Conservation (phyloP, 1,139 yeast genomes). For the Lodderomyces jiufengensis region DNA sequence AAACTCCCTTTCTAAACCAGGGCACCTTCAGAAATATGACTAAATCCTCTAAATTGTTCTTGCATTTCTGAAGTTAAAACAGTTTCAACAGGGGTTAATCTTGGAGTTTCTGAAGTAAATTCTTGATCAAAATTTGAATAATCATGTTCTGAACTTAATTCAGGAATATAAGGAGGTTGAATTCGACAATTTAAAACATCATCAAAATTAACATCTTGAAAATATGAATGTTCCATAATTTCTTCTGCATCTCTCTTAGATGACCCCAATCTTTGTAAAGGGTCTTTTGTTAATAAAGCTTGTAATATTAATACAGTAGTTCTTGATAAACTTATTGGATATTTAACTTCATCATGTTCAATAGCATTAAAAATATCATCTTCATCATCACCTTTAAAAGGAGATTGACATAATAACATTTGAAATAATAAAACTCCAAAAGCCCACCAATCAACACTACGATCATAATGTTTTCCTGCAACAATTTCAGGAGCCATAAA, state of each 20-base stretch:
- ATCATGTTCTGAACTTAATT: slow-evolving; percentile 81
- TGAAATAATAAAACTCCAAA: slow-evolving; percentile 94
- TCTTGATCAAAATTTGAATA: slow-evolving; percentile 92
- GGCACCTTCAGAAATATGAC: slow-evolving; percentile 75
- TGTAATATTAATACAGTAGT: slow-evolving; percentile 94
- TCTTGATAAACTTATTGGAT: slow-evolving; percentile 96
- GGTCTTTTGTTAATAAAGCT: slow-evolving; percentile 86
- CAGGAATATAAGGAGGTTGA: slow-evolving; percentile 82
- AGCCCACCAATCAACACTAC: slow-evolving; percentile 99
- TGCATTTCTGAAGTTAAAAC: slow-evolving; percentile 84
- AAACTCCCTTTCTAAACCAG: slow-evolving; percentile 32
- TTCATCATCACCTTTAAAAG: slow-evolving; percentile 97
- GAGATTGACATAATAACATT: slow-evolving; percentile 94
- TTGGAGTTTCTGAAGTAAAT: slow-evolving; percentile 91
- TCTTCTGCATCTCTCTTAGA: slow-evolving; percentile 88
- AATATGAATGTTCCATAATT: slow-evolving; percentile 93
- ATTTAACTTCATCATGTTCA: slow-evolving; percentile 93
- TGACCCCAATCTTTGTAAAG: slow-evolving; percentile 76
- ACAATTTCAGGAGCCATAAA: slow-evolving; percentile 98
- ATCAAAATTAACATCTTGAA: slow-evolving; percentile 84
- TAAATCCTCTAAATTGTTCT: slow-evolving; percentile 95
- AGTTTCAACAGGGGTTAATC: slow-evolving; percentile 91
- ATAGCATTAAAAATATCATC: slow-evolving; percentile 98
- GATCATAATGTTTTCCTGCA: slow-evolving; percentile 85
- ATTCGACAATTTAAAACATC: slow-evolving; percentile 72